Percentiles rank a stretch among this genome's conserved stretches.
These are phyloP conservation scores for Talaromyces sp. DNA, from an alignment of 2,329 filamentous ascomycete genomes.

Conservation along the genomic window DNA sequence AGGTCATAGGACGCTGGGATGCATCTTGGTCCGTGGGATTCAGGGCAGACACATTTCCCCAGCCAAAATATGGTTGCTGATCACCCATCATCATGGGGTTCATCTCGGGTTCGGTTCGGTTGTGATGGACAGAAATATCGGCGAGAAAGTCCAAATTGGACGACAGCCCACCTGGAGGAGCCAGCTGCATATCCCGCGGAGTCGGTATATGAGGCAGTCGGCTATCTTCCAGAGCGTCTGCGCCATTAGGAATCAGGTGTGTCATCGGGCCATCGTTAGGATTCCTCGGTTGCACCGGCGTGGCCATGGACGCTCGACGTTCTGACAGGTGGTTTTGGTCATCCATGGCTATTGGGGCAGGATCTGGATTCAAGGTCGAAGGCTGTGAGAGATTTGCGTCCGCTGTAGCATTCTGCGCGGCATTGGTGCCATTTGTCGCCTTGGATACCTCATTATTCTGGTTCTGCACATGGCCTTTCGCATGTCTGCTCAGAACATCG, in stretches of 20 bases:
- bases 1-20: constrained; percentile 19
- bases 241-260: not conserved
- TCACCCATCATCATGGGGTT: constrained; percentile 26
- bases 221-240: not conserved
- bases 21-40: constrained; percentile 17
- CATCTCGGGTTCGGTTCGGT: constrained; percentile 24
- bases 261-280: not conserved
- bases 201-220: constrained; percentile 9
- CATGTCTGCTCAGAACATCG: constrained; percentile 49
- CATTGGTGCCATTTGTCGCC: constrained; percentile 19
- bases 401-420: constrained; percentile 14
- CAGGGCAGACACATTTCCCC: constrained; percentile 22
- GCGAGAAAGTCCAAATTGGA: constrained; percentile 39
- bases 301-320: not conserved
- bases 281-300: not conserved
- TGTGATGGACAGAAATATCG: constrained; percentile 30
- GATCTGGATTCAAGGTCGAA: not conserved
- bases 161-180: constrained; percentile 26
- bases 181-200: constrained; percentile 22
- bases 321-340: not conserved
- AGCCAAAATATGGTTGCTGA: constrained; percentile 24
- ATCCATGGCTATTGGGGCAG: not conserved
- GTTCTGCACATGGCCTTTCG: constrained; percentile 45
- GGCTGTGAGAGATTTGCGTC: too few relatives aligned
- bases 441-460: constrained; percentile 21